Percentiles rank a stretch among this genome's conserved stretches.
These are phyloP conservation scores for Hyaloperonospora arabidopsidis DNA, from an alignment of 352 stramenopile species.

Conservation along the genomic window DNA sequence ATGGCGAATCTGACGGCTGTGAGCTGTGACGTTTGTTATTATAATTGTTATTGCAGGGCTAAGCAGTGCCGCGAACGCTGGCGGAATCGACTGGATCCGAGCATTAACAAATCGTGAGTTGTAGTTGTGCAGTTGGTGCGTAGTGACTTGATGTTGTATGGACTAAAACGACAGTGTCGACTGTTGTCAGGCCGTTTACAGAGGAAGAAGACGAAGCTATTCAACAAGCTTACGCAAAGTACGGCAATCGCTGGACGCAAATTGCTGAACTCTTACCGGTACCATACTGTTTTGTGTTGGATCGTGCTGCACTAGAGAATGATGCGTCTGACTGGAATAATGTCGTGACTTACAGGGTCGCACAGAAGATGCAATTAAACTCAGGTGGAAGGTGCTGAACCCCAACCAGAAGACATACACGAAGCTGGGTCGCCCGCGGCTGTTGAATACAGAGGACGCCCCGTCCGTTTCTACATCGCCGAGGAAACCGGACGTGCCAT, in stretches of 20 bases:
- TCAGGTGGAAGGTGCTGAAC: constrained; percentile 77
- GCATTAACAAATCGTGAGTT: constrained; percentile 81
- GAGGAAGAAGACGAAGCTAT: constrained; percentile 67
- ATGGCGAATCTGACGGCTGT: neutral
- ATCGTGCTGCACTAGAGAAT: neutral
- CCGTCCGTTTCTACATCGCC: constrained; percentile 27
- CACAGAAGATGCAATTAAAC: constrained; percentile 75
- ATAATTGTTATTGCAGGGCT: constrained; percentile 28
- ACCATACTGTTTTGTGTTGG: neutral
- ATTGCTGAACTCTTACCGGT: constrained; percentile 77
- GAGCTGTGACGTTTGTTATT: neutral
- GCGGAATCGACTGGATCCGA: constrained; percentile 94
- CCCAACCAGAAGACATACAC: constrained; percentile 70
- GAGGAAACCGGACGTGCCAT: constrained; percentile 16
- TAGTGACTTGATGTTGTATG: neutral
- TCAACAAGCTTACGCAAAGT: constrained; percentile 68
- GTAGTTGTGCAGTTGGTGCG: neutral
- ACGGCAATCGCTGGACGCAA: constrained; percentile 84
- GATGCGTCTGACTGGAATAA: neutral
- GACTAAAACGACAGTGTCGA: constrained; percentile 1
- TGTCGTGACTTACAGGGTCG: constrained; percentile 34
- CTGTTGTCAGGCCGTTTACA: constrained; percentile 43
- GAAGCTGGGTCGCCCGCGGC: constrained; percentile 59
- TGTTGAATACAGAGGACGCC: constrained; percentile 45
- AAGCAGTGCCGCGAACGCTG: constrained; percentile 96